Base-by-base conservation (phyloP, 148 eudicot species). In the Rhododendron vialii region DNA sequence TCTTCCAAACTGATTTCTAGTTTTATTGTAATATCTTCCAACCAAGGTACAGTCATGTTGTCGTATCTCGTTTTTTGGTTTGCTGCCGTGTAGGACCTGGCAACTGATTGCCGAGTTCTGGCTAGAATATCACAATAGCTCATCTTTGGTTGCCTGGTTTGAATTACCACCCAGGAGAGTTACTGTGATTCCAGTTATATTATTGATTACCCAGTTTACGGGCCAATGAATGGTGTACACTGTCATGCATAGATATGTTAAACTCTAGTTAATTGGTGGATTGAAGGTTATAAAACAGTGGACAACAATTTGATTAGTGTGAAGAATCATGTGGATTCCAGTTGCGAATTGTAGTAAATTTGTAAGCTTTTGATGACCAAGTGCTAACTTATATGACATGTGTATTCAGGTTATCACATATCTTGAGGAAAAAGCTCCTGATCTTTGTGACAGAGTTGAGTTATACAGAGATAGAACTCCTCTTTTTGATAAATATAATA, bases 391-490 rank as follows among this genome's bases (percentile, higher is more conserved):
- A 9, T 86, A 26, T 75, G 61, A 47, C 65, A 55, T 61, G 15
- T 88, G 48, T 79, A 41, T 89, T 79, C 92, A 97, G 99, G 98
- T 97, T 86, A 97, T 96, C 83, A 95, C 92, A 87, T 97, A 97
- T 93, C 98, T 97, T 87, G 98, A 93, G 88, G 95, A 92, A 78
- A 91, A 95, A 88, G 99, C 98, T 86, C 99, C 99, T 78, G 91
- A 92, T 89, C 95, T 97, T 84, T 94, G 99, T 91, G 95, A 93
- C 76, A 90, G 96, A 90, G 94, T 97, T 85, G 95, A 94, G 89
- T 89, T 95, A 80, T 94, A 95, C 92, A 88, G 85, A 84, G 91
- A 92, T 85, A 93, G 92, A 84, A 87, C 93, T 88, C 98, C 98
- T 4, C 93, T 97, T 82, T 97, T 97, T 88, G 96, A 95, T 87